phyloP scores from a whole-genome alignment of 2,329 filamentous ascomycete species.

The Pseudogymnoascus sp. region DNA sequence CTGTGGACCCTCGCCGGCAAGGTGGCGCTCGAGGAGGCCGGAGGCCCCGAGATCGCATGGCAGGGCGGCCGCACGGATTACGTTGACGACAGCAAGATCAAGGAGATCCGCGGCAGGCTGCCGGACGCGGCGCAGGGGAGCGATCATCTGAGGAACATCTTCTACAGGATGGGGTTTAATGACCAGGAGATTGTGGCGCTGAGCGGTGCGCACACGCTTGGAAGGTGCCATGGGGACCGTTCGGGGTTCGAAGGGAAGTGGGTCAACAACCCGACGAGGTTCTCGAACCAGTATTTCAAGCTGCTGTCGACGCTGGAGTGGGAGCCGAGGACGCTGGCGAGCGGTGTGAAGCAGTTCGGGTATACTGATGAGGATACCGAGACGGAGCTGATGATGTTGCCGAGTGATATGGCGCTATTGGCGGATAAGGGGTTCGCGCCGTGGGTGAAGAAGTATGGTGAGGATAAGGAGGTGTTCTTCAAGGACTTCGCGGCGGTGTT shows the following conservation, averaged over 20 bases:
- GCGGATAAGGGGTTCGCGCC: conserved; percentile 44
- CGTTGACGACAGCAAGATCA: conserved; percentile 52
- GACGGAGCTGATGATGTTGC: conserved; percentile 58
- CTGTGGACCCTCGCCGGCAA: conserved; percentile 57
- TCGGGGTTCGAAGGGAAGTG: conserved; percentile 52
- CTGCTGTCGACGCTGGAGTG: conserved; percentile 45
- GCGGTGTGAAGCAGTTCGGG: conserved; percentile 50
- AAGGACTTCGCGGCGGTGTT: conserved; percentile 52
- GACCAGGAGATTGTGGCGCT: conserved; percentile 54
- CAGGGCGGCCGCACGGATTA: conserved; percentile 52
- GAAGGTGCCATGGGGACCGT: conserved; percentile 47
- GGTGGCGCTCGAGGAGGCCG: conserved; percentile 53
- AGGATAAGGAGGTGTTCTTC: conserved; percentile 56
- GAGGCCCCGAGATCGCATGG: conserved; percentile 51
- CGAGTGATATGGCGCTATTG: conserved; percentile 53
- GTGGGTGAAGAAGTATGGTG: conserved; percentile 53
- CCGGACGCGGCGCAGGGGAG: conserved; percentile 47
- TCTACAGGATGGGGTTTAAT: conserved; percentile 53
- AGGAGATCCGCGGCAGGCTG: conserved; percentile 41
- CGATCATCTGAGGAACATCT: conserved; percentile 48
- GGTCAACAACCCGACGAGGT: conserved; percentile 52
- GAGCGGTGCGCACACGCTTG: conserved; percentile 48
- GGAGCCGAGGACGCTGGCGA: conserved; percentile 45
- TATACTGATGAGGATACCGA: conserved; percentile 49
- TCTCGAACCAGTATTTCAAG: conserved; percentile 51